Base-by-base conservation (phyloP, 768 basidiomycete species). In the Pluteus cervinus region DNA sequence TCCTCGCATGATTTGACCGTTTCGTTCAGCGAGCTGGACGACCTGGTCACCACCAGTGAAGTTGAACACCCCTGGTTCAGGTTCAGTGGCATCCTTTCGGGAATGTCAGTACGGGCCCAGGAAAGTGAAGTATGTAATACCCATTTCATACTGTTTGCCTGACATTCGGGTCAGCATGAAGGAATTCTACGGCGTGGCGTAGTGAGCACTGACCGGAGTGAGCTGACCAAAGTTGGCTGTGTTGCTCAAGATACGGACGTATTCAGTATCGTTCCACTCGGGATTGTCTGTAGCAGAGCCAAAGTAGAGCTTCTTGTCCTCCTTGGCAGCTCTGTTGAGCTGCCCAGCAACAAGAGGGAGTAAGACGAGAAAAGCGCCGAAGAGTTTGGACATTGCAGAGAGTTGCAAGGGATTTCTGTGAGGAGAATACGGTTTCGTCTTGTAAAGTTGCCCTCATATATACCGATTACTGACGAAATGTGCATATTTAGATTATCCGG, bases 71-170 rank as follows among this genome's bases (percentile, higher is more conserved):
- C 70, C 70, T 18, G 58, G 70, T 2, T 51, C 50, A 5, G 71
- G 72, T 43, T 78, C 75, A 14, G 71, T 75, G 2, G 71, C 67
- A 44, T 73, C 71, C 74, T 76, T 40, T 8, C 22, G 11, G 7
- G 10, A n/a, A 8, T 12, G 28, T 33, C 3, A 40, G 33, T 22
- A 30, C 22, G 4, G 14, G 5, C 24, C 12, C 25, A 24, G 12
- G 10, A 23, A 35, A 18, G 8, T 31, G 2, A 33, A 23, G 28
- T 26, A n/a, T 17, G 15, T 42, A 56, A 24, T 42, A 69, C 73
- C 73, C 73, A 75, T 68, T 76, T 75, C 73, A 75, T 73, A 42
- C 62, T 66, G 47, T 74, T 74, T 14, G 58, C 57, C 56, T 60
- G 30, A 10, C 29, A 38, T 37, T 25, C 26, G 10, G 3, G 16